Percentiles rank a stretch among this genome's conserved stretches.
Conservation (phyloP, 495 filamentous ascomycete species). For the Aspergillus egyptiacus region DNA sequence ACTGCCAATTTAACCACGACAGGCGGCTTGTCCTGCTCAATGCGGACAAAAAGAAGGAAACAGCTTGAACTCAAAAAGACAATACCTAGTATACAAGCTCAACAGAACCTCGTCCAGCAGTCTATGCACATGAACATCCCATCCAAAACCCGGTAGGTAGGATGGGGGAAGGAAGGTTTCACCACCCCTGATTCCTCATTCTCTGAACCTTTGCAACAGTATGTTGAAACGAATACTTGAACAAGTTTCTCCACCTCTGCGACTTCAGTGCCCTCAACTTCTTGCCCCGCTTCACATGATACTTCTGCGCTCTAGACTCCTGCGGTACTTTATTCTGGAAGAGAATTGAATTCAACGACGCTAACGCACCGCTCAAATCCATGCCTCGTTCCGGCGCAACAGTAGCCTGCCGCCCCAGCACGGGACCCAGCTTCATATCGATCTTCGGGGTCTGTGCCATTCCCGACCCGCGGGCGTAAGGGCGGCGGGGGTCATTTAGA, state of each 20-base stretch:
- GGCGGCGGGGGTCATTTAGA: slow-evolving; percentile 10
- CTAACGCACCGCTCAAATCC: slow-evolving; percentile 29
- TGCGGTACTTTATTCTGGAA: slow-evolving; percentile 25
- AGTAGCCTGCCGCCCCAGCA: slow-evolving; percentile 35
- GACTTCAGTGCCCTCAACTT: slow-evolving; percentile 31
- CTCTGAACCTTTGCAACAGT: slow-evolving; percentile 40
- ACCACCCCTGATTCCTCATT: slow-evolving; percentile 46
- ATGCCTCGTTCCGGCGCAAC: slow-evolving; percentile 34
- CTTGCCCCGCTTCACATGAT: slow-evolving; percentile 36
- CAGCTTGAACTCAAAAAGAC: no score
- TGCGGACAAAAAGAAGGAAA: no score
- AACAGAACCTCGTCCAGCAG: no score
- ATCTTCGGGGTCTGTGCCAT: slow-evolving; percentile 19
- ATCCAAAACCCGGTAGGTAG: no score
- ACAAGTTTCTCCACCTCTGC: slow-evolving; percentile 38
- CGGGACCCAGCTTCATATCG: slow-evolving; percentile 37
- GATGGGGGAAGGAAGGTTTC: slow-evolving; percentile 2
- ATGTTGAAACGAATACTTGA: slow-evolving; percentile 38
- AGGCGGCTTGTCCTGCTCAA: no score
- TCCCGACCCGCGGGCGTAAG: no score
- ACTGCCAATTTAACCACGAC: no score
- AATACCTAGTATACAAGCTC: no score
- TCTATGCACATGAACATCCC: no score
- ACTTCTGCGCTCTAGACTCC: slow-evolving; percentile 26
- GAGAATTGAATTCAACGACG: slow-evolving; percentile 21